Evolutionary conservation across 73 alveolate genomes (phyloP).

Genomic region (Paramecium octaurelia): DNA sequence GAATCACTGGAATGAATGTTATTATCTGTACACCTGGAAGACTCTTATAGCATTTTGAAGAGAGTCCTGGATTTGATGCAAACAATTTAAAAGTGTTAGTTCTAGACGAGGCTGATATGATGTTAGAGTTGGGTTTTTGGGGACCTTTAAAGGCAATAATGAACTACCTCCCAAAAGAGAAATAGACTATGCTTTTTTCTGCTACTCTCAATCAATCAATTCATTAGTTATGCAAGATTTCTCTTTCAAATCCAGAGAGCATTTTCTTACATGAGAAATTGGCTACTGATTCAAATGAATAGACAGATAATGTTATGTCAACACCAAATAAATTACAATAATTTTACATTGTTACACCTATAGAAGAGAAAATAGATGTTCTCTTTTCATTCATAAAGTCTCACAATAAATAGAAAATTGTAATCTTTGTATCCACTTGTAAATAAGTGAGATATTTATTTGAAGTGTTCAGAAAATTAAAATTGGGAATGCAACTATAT

Average conservation of each 20-base stretch:
- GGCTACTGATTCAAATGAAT: background rate
- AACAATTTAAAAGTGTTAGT: slow-evolving; percentile 72
- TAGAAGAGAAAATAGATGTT: slow-evolving; percentile 89
- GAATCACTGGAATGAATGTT: slow-evolving; percentile 45
- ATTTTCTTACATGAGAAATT: slow-evolving; percentile 55
- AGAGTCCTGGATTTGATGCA: slow-evolving; percentile 78
- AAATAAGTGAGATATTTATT: slow-evolving; percentile 87
- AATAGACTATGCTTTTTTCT: slow-evolving; percentile 81
- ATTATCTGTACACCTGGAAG: slow-evolving; percentile 93
- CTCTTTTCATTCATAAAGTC: slow-evolving; percentile 90
- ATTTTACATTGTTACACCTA: slow-evolving; percentile 72
- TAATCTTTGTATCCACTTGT: slow-evolving; percentile 85
- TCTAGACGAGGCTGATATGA: slow-evolving; percentile 90
- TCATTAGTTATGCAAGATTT: slow-evolving; percentile 47
- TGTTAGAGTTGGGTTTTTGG: slow-evolving; percentile 87
- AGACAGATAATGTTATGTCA: slow-evolving; percentile 57
- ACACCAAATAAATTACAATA: slow-evolving; percentile 87
- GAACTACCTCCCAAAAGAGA: slow-evolving; percentile 72
- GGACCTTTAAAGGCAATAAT: slow-evolving; percentile 76
- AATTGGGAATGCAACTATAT: slow-evolving; percentile 71
- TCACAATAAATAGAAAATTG: slow-evolving; percentile 82
- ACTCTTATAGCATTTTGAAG: slow-evolving; percentile 85
- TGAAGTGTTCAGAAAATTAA: slow-evolving; percentile 78
- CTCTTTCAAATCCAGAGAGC: slow-evolving; percentile 56
- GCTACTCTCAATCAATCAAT: slow-evolving; percentile 78